phyloP scores from a whole-genome alignment of 1,284 basidiomycete genomes.

The Phaffia rhodozyma region DNA sequence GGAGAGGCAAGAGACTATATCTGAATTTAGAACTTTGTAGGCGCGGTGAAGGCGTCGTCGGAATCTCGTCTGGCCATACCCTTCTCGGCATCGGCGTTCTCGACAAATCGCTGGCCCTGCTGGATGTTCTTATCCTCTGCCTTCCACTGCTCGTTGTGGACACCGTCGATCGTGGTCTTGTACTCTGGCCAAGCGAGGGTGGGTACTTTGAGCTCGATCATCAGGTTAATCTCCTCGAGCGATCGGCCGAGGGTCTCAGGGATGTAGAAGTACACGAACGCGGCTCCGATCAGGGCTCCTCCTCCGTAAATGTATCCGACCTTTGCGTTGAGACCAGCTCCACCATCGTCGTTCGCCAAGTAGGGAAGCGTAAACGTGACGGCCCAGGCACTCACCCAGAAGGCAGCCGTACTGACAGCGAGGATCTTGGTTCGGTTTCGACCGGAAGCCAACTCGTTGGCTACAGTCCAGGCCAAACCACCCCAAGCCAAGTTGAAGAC shows the following conservation, averaged over 20 bases:
- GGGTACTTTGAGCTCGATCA: constrained; percentile 23
- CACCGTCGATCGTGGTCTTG: constrained; percentile 28
- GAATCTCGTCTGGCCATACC: no score
- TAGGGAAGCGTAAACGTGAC: constrained; percentile 36
- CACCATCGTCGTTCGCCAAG: constrained; percentile 14
- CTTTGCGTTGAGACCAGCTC: constrained; percentile 35
- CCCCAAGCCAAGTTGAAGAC: constrained; percentile 40
- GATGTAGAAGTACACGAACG: constrained; percentile 39
- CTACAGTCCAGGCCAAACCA: constrained; percentile 31
- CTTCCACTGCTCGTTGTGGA: constrained; percentile 11
- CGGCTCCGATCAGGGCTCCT: constrained; percentile 30
- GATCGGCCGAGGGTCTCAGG: constrained; percentile 32
- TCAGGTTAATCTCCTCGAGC: constrained; percentile 26
- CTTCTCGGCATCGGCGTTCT: constrained; percentile 18
- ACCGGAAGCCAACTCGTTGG: constrained; percentile 34
- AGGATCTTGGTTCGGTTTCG: constrained; percentile 38
- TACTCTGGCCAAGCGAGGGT: constrained; percentile 31
- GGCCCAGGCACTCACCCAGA: constrained; percentile 39
- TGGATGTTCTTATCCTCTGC: constrained; percentile 25
- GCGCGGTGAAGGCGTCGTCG: no score
- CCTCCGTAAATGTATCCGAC: constrained; percentile 36
- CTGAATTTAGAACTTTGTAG: no score
- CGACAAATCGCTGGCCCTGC: constrained; percentile 23
- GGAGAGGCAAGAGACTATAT: no score
- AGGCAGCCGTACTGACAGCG: constrained; percentile 34